Evolutionary conservation across 2,329 filamentous ascomycete genomes (phyloP), one percentile per base, ranked within the genome.

Genomic region (Fusarium torreyae): DNA sequence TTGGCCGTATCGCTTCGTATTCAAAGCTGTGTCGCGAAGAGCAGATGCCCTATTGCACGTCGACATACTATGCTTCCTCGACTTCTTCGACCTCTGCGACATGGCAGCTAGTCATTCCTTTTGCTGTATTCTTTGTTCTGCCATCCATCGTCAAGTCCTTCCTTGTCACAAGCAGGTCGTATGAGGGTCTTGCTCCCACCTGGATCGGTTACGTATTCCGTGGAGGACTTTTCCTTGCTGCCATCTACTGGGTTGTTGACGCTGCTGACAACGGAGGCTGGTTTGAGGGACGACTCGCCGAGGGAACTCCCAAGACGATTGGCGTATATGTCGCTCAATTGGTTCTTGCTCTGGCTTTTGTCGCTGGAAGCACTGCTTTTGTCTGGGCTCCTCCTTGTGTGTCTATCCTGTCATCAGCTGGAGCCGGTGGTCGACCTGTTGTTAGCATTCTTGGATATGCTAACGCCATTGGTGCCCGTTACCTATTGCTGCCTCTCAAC

Each of bases 21-120:
- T 98, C 96, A 11, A 92, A 94, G 70, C 89, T 99, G 20, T 99
- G 96, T 78, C 91, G 96, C 60, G 96, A 99, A 79, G 96, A 99
- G 81, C 96, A 99, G 81, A 98, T 98, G 93, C 96, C 96, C 0
- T 97, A 92, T 81, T 99, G 96, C 83, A 89, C 88, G 55, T 97
- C 95, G 3, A 98, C 96, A 0, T 99, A 98, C 82, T 99, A 99
- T 77, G 92, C 94, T 6, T 98, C 95, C 0, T 88, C 91, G 11
- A 93, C 91, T 4, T 97, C 95, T 1, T 98, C 96, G 0, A 98
- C 94, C 1, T 98, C 95, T 4, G 93, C 95, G 1, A 87, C 90
- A 2, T 98, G 94, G 94, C 95, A 98, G 79, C 86, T 98, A 18
- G 80, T 85, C 9, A 91, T 98, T 48, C 94, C 95, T 0, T 92